Evolutionary conservation across 345 rosid genomes (phyloP).

Genomic region (Linum tenue): DNA sequence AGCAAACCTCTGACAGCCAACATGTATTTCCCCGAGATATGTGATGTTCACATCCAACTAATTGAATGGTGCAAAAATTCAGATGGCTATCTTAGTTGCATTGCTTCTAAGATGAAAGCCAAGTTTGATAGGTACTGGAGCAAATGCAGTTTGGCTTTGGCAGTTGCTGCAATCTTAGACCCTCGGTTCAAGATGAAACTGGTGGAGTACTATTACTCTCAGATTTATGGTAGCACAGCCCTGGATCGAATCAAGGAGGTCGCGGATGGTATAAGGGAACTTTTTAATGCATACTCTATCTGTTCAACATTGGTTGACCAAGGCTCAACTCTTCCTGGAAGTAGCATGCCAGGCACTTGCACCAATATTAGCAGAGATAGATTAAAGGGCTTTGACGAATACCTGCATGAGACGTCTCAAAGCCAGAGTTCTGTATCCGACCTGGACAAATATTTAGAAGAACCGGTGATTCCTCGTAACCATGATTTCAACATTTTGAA

Average conservation of each 20-base stretch:
- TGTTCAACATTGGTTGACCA: constrained; percentile 66
- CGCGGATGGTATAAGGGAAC: constrained; percentile 68
- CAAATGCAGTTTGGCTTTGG: constrained; percentile 80
- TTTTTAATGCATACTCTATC: constrained; percentile 70
- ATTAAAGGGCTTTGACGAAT: constrained; percentile 82
- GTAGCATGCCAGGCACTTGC: constrained; percentile 48
- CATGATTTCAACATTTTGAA: constrained; percentile 73
- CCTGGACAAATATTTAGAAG: constrained; percentile 83
- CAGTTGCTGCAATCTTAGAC: constrained; percentile 81
- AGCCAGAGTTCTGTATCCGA: constrained; percentile 52
- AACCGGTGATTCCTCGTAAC: constrained; percentile 77
- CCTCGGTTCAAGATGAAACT: constrained; percentile 90
- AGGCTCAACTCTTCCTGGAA: constrained; percentile 69
- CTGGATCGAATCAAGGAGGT: constrained; percentile 77
- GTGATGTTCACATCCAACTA: constrained; percentile 73
- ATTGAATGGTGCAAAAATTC: constrained; percentile 85
- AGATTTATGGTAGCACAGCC: constrained; percentile 88
- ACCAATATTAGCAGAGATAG: constrained; percentile 52
- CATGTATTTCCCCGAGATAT: constrained; percentile 75
- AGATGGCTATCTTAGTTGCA: constrained; percentile 54
- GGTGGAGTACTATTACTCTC: constrained; percentile 88
- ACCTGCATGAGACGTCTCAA: constrained; percentile 78
- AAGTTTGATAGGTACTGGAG: constrained; percentile 83
- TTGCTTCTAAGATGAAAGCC: constrained; percentile 63
- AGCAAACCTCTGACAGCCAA: constrained; percentile 70